Base-by-base conservation (phyloP, 352 stramenopile species). In the Phytophthora quininea region DNA sequence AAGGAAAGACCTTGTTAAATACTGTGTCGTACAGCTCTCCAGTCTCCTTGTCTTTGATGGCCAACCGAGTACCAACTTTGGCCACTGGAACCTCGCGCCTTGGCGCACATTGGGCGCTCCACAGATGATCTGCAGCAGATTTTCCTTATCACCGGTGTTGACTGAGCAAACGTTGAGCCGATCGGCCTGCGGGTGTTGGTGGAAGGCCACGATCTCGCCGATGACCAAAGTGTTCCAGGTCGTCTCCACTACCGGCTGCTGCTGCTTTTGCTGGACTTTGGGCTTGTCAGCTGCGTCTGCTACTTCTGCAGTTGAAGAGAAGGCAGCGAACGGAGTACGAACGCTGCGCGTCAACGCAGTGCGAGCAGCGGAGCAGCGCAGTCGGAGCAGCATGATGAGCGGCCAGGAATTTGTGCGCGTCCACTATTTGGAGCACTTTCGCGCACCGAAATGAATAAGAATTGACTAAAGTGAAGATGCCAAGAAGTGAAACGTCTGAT, bases 111-210 rank as follows among this genome's bases (percentile, higher is more conserved):
- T 94, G 3, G 82, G 70, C 5, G 86, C 83, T 12, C 86, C 86
- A 33, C 83, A 94, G 54, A 94, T 83, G 66, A 94, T 94, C 71
- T 91, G 83, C 45, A 94, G 57, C 59, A 88, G 61, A 49, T 79
- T 78, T 6, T 84, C 73, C 31, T 69, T 66, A 62, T 90, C 79
- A 14, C 82, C 83, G 27, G 91, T 64, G 60, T 90, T 71, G 32
- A 94, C 83, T 38, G 79, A 62, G 62, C 83, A 94, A 29, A 94
- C 67, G 56, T 88, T 89, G 15, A 93, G 66, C 6, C 81, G 80
- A 40, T 91, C 82, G 0, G 86, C 86, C 47, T 81, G 69, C 19
- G 86, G 86, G 58, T 93, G 86, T 51, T 76, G 38, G 42, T 80
- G 64, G 42, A 90, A 64, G 9, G 77, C 67, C 43, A 91, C 71